phyloP scores from a whole-genome alignment of 116 monocot genomes.

The Iris pallida region DNA sequence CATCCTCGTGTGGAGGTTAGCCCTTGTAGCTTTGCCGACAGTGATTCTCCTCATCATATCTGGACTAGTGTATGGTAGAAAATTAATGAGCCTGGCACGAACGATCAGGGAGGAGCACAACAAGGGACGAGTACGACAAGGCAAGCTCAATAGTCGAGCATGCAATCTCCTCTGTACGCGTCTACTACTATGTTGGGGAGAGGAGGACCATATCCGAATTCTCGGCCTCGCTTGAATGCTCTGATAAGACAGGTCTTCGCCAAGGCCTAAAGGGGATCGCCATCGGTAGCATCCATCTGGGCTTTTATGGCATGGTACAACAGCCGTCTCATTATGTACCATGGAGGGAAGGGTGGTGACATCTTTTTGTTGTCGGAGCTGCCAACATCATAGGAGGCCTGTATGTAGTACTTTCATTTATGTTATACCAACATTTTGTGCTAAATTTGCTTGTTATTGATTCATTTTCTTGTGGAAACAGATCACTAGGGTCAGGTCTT shows the following conservation, averaged over 20 bases:
- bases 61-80: slow-evolving; percentile 63
- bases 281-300: slow-evolving; percentile 82
- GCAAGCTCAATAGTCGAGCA: slow-evolving; percentile 53
- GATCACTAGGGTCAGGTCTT: slow-evolving; percentile 35
- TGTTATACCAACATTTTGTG: slow-evolving; percentile 40
- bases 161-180: slow-evolving; percentile 62
- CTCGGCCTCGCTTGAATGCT: slow-evolving; percentile 55
- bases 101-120: slow-evolving; percentile 51
- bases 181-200: slow-evolving; percentile 74
- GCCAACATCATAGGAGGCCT: slow-evolving; percentile 59
- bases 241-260: slow-evolving; percentile 45
- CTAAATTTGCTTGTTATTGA: slow-evolving; percentile 30
- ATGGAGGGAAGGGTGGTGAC: slow-evolving; percentile 52
- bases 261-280: slow-evolving; percentile 82
- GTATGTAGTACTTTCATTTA: slow-evolving; percentile 50
- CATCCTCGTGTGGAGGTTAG: slow-evolving; percentile 55
- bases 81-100: slow-evolving; percentile 43
- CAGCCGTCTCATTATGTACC: slow-evolving; percentile 76
- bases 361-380: slow-evolving; percentile 54
- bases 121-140: too few species aligned
- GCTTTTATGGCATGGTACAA: slow-evolving; percentile 77
- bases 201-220: slow-evolving; percentile 40
- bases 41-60: slow-evolving; percentile 68
- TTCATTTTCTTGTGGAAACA: slow-evolving; percentile 6
- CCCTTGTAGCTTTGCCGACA: slow-evolving; percentile 47